Evolutionary conservation across 305 asterid genomes (phyloP), one percentile per base, ranked within the genome.

Genomic region (Fraxinus ornus): DNA sequence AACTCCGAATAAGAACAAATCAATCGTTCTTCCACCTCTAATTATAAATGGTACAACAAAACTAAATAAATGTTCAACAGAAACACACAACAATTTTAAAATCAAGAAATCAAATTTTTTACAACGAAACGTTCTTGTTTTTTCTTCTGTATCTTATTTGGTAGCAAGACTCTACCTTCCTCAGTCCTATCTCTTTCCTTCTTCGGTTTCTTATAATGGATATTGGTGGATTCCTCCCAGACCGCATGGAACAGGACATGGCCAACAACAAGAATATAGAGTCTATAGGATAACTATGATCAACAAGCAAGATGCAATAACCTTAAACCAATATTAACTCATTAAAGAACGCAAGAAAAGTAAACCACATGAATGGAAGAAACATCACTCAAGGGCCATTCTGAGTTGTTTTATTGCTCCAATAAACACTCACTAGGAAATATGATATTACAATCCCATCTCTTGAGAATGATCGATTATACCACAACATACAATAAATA

Each of bases 381-480:
- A 66, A 66, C 3, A 24, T 17, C 19, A 71, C 15, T 66, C 22
- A 36, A 35, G 32, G 64, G 13, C 12, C 47, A 22, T 37, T 22
- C 55, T 22, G 36, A 21, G 44, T 77, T 13, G 4, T 80, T 80
- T 74, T 75, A 64, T 73, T 73, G 55, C 71, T 30, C 73, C 80
- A 72, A 77, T 2, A 5, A 76, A 21, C 49, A 21, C 15, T 68
- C 22, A 44, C 39, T 21, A 76, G 5, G n/a, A 76, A 33, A 19
- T 62, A 78, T 35, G 26, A 62, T 82, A 66, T 57, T 55, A 72
- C 70, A 73, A 44, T 52, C 26, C 68, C 33, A 82, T 80, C 78
- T 68, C 75, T 66, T 32, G 52, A 55, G 74, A 71, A 72, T 44
- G 22, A 44, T 72, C 5, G 52, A 24, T 19, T 79, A 75, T 13